Evolutionary conservation across 1,284 basidiomycete genomes (phyloP), one percentile per base, ranked within the genome.

Genomic region (Ganoderma lingzhi): DNA sequence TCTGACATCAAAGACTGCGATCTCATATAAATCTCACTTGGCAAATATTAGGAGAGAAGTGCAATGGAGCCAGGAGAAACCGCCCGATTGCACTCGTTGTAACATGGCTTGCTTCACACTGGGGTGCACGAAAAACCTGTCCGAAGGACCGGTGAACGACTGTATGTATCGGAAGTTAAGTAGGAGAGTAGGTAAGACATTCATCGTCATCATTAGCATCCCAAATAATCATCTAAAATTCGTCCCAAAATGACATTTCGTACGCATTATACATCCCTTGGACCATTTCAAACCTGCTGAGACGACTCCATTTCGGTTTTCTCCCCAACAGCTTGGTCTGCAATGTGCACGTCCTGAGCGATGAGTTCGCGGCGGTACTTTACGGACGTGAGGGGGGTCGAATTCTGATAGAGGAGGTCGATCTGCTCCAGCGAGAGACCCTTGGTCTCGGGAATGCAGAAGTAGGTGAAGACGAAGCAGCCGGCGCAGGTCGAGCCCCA

Each of bases 401-500:
- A 83, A 75, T 86, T 84, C 77, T 82, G 81, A 82, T 85, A 87
- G 45, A 87, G 79, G 32, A 85, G 74, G 79, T 93, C 90, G 78
- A 94, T 87, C 79, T 94, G 90, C 80, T 93, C 92, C 70, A 93
- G 86, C 19, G 89, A 90, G 19, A 93, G 83, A 9, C 90, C 90
- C 80, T 91, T 91, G 64, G 89, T 91, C 84, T 94, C 92, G 66
- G 91, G 91, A 65, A 96, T 82, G 80, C 88, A 88, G 86, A 95
- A 90, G 85, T 90, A 94, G 19, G 92, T 88, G 85, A 94, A 95
- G 76, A 94, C 70, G 79, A 91, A 80, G 80, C 89, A 91, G 77
- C 87, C 85, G 64, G 85, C 78, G 79, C 92, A 94, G n/a, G 89
- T 90, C 64, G 89, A 84, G 66, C 93, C 93, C 95, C 95, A 96